Evolutionary conservation across 768 basidiomycete species (phyloP).

Genomic region (Lentinula guzmanii): DNA sequence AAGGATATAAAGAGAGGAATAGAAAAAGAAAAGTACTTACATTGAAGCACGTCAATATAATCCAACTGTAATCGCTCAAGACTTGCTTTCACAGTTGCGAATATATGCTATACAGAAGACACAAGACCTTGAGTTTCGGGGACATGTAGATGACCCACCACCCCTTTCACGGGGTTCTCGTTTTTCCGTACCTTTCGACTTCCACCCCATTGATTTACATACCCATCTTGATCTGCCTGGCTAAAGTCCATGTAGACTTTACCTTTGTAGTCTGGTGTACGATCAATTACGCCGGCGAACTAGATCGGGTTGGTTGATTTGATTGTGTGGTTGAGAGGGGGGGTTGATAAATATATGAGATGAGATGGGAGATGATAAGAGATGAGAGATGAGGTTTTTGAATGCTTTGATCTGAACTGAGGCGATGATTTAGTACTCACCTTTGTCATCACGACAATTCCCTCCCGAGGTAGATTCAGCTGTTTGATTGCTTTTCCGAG

Average conservation of each 20-base stretch:
- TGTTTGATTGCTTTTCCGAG: constrained; percentile 44
- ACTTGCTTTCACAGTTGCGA: constrained; percentile 41
- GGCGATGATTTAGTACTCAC: constrained; percentile 11
- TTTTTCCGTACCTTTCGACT: constrained; percentile 30
- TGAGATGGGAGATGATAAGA: too few relatives aligned
- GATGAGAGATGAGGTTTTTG: too few relatives aligned
- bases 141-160: too few relatives aligned
- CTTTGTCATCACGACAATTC: constrained; percentile 54
- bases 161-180: too few relatives aligned
- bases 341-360: too few relatives aligned
- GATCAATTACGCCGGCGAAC: background rate
- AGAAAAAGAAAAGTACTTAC: constrained; percentile 9
- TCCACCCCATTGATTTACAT: constrained; percentile 41
- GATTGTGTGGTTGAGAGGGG: too few relatives aligned
- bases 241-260: background rate
- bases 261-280: background rate
- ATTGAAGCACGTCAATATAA: constrained; percentile 54
- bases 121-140: background rate
- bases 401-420: background rate
- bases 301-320: background rate
- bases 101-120: constrained; percentile 37
- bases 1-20: background rate
- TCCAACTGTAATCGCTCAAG: constrained; percentile 37
- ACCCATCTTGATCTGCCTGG: constrained; percentile 31
- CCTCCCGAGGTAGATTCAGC: constrained; percentile 39